phyloP scores from a whole-genome alignment of 2,329 filamentous ascomycete genomes.

The Epichloe scottii region DNA sequence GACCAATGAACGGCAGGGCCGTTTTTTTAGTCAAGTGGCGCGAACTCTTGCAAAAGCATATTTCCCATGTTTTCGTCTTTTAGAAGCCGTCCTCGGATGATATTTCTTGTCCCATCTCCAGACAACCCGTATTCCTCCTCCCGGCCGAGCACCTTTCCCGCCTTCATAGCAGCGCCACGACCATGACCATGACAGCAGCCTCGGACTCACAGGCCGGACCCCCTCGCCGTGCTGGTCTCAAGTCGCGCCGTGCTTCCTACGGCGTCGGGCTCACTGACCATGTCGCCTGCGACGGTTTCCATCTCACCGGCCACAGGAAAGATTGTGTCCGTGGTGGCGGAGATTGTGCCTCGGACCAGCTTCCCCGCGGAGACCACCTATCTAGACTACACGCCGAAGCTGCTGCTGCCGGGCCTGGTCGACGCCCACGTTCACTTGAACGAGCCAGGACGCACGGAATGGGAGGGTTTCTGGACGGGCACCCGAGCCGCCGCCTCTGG shows the following conservation, averaged over 20 bases:
- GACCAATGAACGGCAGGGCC: not conserved
- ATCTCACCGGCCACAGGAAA: conserved; percentile 71
- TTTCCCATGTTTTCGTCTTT: no score
- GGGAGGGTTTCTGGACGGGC: conserved; percentile 95
- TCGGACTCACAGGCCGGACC: conserved; percentile 19
- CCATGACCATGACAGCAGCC: conserved; percentile 17
- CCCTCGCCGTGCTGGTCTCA: conserved; percentile 66
- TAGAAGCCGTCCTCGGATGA: no score
- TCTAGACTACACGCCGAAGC: conserved; percentile 69
- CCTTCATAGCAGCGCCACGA: not conserved
- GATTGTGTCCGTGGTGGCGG: conserved; percentile 63
- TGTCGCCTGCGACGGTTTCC: conserved; percentile 74
- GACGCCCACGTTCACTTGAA: conserved; percentile 97
- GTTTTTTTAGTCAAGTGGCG: no score
- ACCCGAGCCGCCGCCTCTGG: conserved; percentile 89
- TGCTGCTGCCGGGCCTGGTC: conserved; percentile 82
- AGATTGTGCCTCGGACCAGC: conserved; percentile 58
- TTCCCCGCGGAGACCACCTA: conserved; percentile 67
- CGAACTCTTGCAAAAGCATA: no score
- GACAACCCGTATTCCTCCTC: no score
- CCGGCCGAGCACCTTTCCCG: not conserved
- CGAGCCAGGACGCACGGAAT: conserved; percentile 91
- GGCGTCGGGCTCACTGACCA: conserved; percentile 42
- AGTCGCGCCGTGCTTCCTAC: conserved; percentile 70
- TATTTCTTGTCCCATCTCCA: not conserved